phyloP scores from a whole-genome alignment of 495 filamentous ascomycete species.

The Neurospora tetrasperma region DNA sequence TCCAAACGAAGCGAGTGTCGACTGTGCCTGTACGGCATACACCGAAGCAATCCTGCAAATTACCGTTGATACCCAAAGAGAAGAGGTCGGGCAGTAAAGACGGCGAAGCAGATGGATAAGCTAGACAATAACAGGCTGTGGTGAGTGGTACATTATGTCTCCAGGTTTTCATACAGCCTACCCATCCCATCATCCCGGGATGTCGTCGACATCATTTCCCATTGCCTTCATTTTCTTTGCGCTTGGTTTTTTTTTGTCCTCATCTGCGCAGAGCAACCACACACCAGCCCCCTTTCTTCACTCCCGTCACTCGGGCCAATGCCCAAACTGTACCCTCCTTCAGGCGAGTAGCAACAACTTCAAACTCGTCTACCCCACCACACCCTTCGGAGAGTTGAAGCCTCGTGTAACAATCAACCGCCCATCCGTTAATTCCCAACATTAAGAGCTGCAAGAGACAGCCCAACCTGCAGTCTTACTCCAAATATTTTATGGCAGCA shows the following conservation, averaged over 20 bases:
- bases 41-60: background rate
- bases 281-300: background rate
- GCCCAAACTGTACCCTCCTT: background rate
- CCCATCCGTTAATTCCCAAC: background rate
- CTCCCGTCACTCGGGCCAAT: background rate
- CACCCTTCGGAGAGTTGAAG: background rate
- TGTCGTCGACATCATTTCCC: background rate
- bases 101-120: conserved; percentile 2
- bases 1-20: background rate
- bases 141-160: conserved; percentile 1
- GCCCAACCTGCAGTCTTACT: background rate
- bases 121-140: background rate
- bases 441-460: background rate
- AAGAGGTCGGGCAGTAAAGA: conserved; percentile 24
- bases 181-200: background rate
- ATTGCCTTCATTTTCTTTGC: background rate
- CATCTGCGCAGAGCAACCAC: background rate
- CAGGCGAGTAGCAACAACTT: background rate
- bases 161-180: background rate
- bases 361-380: background rate
- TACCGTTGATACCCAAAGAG: conserved; percentile 25
- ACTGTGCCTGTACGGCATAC: background rate
- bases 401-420: background rate
- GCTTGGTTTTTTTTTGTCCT: background rate
- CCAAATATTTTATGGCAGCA: background rate